A percentile compares a stretch with the other conserved stretches of the same genome.
phyloP scores from a whole-genome alignment of 805 yeast species.

The Metschnikowia rubicola region DNA sequence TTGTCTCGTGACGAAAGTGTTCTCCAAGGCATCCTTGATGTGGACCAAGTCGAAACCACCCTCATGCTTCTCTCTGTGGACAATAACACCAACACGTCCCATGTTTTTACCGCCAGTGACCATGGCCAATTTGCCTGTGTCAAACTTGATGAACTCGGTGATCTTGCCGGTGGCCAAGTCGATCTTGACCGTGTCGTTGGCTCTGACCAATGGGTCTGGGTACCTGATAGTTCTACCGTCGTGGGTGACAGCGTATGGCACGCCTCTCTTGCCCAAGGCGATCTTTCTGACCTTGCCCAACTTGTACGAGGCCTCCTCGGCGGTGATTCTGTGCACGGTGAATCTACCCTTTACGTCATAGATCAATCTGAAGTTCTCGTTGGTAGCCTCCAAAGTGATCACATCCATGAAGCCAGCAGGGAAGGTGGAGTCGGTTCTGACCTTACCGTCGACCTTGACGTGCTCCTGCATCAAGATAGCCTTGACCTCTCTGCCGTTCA shows the following conservation, averaged over 20 bases:
- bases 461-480: constrained; percentile 98
- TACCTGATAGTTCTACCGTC: constrained; percentile 99
- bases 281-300: constrained; percentile 97
- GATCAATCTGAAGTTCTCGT: constrained; percentile 98
- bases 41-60: constrained; percentile 98
- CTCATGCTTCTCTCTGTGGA: constrained; percentile 96
- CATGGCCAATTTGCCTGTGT: constrained; percentile 84
- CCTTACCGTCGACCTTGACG: constrained; percentile 98
- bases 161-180: constrained; percentile 96
- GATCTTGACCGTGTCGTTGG: constrained; percentile 96
- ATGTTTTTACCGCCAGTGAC: constrained; percentile 98
- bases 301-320: constrained; percentile 98
- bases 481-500: constrained; percentile 98
- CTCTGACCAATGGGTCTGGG: constrained; percentile 97
- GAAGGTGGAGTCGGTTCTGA: constrained; percentile 97
- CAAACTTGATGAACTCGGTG: constrained; percentile 84
- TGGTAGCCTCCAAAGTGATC: constrained; percentile 94
- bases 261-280: constrained; percentile 96
- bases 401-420: constrained; percentile 99
- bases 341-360: constrained; percentile 99
- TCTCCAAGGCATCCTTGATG: constrained; percentile 92
- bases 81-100: constrained; percentile 96
- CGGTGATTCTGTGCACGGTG: constrained; percentile 98
- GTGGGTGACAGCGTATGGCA: constrained; percentile 98
- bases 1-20: constrained; percentile 93